Base-by-base conservation (phyloP, 345 rosid species). In the Nasturtium officinale region DNA sequence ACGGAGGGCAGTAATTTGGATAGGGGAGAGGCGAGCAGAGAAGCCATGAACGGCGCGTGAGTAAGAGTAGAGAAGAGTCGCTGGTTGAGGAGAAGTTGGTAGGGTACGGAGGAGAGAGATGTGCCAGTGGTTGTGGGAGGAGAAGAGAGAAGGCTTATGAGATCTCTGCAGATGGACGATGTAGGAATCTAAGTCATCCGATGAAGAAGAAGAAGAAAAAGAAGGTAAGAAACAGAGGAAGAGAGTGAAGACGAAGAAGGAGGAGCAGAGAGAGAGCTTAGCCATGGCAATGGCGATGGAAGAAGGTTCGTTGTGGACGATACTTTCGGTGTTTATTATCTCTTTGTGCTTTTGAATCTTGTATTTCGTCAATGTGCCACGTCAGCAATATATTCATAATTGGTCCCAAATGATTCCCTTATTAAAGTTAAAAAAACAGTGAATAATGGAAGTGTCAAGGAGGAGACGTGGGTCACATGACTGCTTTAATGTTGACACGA, bases 101-200 rank as follows among this genome's bases (percentile, higher is more conserved):
- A 87, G 86, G 42, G 96, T 82, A 3, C 17, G 78, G 81, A 90
- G 53, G 79, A 87, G 77, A 76, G 90, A 79, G 69, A 77, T 5
- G 83, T 90, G 86, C 96, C 96, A 92, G 58, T 87, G 84, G 43
- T 25, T 78, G 74, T 82, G 85, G 29, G 90, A 75, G 73, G 86
- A 59, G 79, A 86, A 89, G 69, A 80, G 82, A 30, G 91, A 5
- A 0, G 98, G 96, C 81, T 82, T 91, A 59, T 83, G 87, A 20
- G 92, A 70, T 52, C 75, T 69, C 0, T 88, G 84, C 12, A 84
- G 86, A 62, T 88, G 87, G 78, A 90, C 67, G 77, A 92, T 87
- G 85, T 85, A 92, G 30, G 80, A 70, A 16, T 82, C 80, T 13
- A 75, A 75, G 42, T 26, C 37, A 72, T 80, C 73, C 1, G 75